A percentile compares a stretch with the other conserved stretches of the same genome.
Evolutionary conservation across 108 stramenopile species (phyloP).

Genomic region (Thalassiosira profunda): DNA sequence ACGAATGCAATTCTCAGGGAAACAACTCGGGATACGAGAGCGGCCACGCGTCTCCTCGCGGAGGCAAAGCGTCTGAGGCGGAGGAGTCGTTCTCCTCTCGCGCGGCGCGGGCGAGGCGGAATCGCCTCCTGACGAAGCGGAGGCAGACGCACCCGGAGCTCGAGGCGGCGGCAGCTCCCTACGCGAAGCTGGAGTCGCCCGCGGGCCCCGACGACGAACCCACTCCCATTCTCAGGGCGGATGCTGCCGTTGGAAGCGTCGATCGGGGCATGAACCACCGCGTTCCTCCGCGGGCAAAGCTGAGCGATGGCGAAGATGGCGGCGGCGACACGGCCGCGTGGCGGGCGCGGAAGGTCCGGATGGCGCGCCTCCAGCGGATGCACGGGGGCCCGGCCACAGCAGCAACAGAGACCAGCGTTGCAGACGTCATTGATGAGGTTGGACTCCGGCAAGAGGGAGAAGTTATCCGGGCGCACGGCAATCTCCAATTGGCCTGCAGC

Average conservation of each 20-base stretch:
- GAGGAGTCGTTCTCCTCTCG: conserved; percentile 32
- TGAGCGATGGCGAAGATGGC: no score
- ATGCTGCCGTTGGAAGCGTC: not conserved
- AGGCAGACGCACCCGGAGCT: not conserved
- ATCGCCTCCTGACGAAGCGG: conserved; percentile 29
- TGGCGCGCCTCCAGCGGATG: conserved; percentile 24
- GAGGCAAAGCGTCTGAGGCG: conserved; percentile 1
- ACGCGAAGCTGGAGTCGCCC: no score
- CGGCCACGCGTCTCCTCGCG: not conserved
- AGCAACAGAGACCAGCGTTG: not conserved
- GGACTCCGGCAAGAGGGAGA: not conserved
- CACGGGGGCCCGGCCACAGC: not conserved
- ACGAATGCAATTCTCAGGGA: no score
- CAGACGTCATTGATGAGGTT: no score
- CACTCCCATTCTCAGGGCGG: not conserved
- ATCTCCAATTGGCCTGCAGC: not conserved
- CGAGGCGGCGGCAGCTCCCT: not conserved
- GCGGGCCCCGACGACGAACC: no score
- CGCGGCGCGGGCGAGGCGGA: conserved; percentile 34
- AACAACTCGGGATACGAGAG: no score
- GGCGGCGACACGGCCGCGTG: no score
- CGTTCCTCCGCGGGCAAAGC: not conserved
- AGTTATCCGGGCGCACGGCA: conserved; percentile 8
- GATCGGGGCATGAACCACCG: conserved; percentile 15
- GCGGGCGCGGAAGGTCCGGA: conserved; percentile 41